Evolutionary conservation across 2,329 filamentous ascomycete genomes (phyloP).

Genomic region (Talaromyces albobiverticillius): DNA sequence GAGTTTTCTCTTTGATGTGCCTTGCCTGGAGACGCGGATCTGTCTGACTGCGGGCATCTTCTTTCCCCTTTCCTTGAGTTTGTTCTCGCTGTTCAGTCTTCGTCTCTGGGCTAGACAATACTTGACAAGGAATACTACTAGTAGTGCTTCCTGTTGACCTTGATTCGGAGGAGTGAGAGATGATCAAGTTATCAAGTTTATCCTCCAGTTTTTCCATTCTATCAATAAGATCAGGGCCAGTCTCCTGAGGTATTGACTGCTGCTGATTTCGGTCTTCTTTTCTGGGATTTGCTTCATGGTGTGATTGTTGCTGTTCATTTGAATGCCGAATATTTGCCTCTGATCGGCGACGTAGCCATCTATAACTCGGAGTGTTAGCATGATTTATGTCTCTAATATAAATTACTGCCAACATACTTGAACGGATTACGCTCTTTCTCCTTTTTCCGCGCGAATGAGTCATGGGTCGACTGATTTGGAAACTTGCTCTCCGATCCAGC

Average conservation of each 20-base stretch:
- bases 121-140: background rate
- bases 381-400: background rate
- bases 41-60: background rate
- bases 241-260: background rate
- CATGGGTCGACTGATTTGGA: background rate
- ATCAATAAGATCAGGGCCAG: background rate
- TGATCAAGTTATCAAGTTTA: background rate
- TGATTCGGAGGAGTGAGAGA: background rate
- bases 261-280: background rate
- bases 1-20: background rate
- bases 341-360: constrained; percentile 11
- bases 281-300: background rate
- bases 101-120: background rate
- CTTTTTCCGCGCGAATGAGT: background rate
- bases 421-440: constrained; percentile 4
- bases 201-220: constrained; percentile 10
- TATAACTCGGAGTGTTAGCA: background rate
- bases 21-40: background rate
- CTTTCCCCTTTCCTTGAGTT: background rate
- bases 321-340: background rate
- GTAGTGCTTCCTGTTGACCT: background rate
- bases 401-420: background rate
- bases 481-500: background rate
- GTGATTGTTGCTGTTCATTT: background rate
- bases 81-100: background rate